Evolutionary conservation across 2,329 filamentous ascomycete genomes (phyloP).

Genomic region (Penicillium janthinellum): DNA sequence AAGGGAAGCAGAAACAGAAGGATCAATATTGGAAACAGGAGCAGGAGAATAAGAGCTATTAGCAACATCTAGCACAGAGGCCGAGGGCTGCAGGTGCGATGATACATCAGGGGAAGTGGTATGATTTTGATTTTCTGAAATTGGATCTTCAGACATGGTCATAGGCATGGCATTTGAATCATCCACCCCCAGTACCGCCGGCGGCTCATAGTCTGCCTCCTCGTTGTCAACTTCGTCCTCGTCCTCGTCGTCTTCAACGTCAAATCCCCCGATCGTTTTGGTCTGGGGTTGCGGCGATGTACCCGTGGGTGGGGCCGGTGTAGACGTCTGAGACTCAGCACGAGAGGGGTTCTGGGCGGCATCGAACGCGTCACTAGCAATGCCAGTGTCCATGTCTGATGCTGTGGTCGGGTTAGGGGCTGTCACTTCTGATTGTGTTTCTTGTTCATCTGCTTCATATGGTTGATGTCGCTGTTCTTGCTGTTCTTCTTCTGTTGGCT

Average conservation of each 20-base stretch:
- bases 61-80: constrained; percentile 51
- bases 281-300: constrained; percentile 46
- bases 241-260: constrained; percentile 66
- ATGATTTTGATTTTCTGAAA: constrained; percentile 60
- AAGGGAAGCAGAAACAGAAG: constrained; percentile 39
- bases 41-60: constrained; percentile 53
- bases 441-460: constrained; percentile 23
- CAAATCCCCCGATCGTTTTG: constrained; percentile 62
- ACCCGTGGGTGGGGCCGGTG: constrained; percentile 33
- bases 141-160: constrained; percentile 55
- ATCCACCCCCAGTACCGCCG: constrained; percentile 53
- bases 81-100: constrained; percentile 59
- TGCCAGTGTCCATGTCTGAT: constrained; percentile 33
- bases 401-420: constrained; percentile 26
- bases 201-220: constrained; percentile 57
- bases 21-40: constrained; percentile 49
- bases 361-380: constrained; percentile 30
- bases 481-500: constrained; percentile 7
- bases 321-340: constrained; percentile 38
- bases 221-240: constrained; percentile 59
- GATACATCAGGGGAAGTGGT: constrained; percentile 61
- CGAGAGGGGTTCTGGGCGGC: constrained; percentile 37
- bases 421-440: constrained; percentile 25
- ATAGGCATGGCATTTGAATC: constrained; percentile 52
- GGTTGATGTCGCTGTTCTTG: not conserved